Percentiles rank a stretch among this genome's conserved stretches.
These are phyloP conservation scores for Bipolaris zeicola DNA, from an alignment of 2,329 filamentous ascomycete species.

Conservation along the genomic window DNA sequence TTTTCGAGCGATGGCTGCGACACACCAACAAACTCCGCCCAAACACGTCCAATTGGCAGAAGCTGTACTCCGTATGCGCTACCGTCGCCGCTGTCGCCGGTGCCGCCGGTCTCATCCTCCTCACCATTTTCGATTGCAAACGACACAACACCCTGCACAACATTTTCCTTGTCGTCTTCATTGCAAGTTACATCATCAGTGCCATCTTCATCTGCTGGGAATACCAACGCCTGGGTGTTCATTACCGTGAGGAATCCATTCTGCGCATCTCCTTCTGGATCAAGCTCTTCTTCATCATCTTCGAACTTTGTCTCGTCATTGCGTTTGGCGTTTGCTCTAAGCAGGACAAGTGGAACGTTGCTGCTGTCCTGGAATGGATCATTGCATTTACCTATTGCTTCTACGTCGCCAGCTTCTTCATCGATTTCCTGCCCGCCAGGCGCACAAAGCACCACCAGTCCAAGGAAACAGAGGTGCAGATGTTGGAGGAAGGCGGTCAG, in stretches of 20 bases:
- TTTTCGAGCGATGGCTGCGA: conserved; percentile 82
- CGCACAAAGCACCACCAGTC: conserved; percentile 59
- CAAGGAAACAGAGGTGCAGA: conserved; percentile 44
- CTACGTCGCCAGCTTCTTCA: conserved; percentile 83
- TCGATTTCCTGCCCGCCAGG: conserved; percentile 84
- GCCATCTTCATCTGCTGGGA: conserved; percentile 90
- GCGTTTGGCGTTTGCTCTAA: conserved; percentile 69
- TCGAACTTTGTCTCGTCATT: conserved; percentile 75
- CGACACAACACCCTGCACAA: conserved; percentile 71
- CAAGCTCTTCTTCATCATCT: conserved; percentile 82
- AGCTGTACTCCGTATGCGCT: conserved; percentile 64
- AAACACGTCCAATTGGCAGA: conserved; percentile 70
- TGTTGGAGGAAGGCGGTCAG: conserved; percentile 28
- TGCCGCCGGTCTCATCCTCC: conserved; percentile 77
- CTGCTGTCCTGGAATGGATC: conserved; percentile 79
- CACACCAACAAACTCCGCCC: conserved; percentile 78
- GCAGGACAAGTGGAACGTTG: conserved; percentile 62
- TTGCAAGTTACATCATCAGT: conserved; percentile 81
- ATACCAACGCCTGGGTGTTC: conserved; percentile 82
- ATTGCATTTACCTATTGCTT: conserved; percentile 86
- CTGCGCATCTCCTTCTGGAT: conserved; percentile 82
- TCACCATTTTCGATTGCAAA: conserved; percentile 86
- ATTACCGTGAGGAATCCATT: conserved; percentile 75
- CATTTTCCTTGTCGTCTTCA: conserved; percentile 80
- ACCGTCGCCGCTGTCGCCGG: conserved; percentile 75